Evolutionary conservation across 2,329 filamentous ascomycete genomes (phyloP), one percentile per base, ranked within the genome.

Genomic region (Rhynchosporium secalis): DNA sequence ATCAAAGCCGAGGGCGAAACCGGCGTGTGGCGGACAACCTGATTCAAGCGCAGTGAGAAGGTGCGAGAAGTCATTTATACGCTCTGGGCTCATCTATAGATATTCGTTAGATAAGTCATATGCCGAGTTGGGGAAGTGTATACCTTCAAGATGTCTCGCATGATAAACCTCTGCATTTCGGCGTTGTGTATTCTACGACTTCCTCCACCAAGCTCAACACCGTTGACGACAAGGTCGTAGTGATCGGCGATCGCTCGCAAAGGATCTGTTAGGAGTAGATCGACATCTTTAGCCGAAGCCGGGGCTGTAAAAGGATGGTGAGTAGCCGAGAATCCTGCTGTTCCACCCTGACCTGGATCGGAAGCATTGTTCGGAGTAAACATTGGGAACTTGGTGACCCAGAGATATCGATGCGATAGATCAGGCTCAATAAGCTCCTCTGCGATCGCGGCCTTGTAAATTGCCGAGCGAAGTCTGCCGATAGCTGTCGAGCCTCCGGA

Each of bases 301-400:
- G 95, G 95, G 0, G 95, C 91, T 0, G 95, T 99, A 76, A 99
- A 99, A 0, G 95, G 95, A 74, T 99, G 95, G 72, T 99, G 95
- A 0, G 93, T 96, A 0, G 94, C 88, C 9, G 88, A 86, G 70
- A 98, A 86, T 4, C 93, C 92, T 0, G 92, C 86, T 29, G 80
- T 76, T 20, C 92, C 92, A 58, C 91, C 92, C 77, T 98, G 93
- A 4, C 71, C 79, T 12, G 83, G 79, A 57, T 82, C 78, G 8
- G 77, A 76, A 56, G 83, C 86, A 58, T 83, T 83, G 9, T 78
- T 78, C 0, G 88, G 91, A 1, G 92, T 92, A 78, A 99, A 99
- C 70, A 99, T 86, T 12, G 95, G 95, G 73, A 99, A 99, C 63
- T 94, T 86, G 0, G 84, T 89, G 12, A 99, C 84, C 95, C 95